Evolutionary conservation across 2,329 filamentous ascomycete species (phyloP).

Genomic region (Alternaria dauci): DNA sequence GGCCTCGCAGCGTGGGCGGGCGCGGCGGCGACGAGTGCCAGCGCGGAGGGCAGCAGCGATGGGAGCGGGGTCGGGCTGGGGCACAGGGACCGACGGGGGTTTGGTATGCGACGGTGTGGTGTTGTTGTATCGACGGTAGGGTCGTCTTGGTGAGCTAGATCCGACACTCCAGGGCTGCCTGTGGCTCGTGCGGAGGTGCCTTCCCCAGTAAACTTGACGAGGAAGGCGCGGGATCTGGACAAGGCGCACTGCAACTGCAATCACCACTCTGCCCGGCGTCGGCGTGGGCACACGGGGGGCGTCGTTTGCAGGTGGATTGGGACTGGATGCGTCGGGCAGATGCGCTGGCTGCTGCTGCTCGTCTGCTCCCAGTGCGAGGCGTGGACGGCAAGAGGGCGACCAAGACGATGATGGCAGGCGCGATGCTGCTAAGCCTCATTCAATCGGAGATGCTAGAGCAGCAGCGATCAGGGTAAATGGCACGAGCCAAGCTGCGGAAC

Average conservation of each 20-base stretch:
- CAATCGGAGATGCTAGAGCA: conserved; percentile 9
- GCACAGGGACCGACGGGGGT: conserved; percentile 6
- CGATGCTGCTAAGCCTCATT: conserved; percentile 21
- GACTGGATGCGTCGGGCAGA: neutral
- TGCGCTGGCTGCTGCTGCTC: neutral
- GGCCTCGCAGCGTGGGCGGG: conserved; percentile 21
- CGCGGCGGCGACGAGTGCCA: conserved; percentile 18
- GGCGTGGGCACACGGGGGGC: neutral
- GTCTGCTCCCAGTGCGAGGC: neutral
- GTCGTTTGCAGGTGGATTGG: neutral
- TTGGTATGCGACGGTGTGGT: conserved; percentile 15
- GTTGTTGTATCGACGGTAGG: conserved; percentile 21
- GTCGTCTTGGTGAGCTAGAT: conserved; percentile 18
- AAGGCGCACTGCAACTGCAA: conserved; percentile 1
- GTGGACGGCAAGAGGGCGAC: neutral
- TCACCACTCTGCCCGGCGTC: conserved; percentile 2
- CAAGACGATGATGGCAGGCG: conserved; percentile 5
- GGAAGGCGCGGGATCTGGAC: conserved; percentile 20
- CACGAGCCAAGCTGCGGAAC: conserved; percentile 15
- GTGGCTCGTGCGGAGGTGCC: conserved; percentile 18
- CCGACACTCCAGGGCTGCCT: conserved; percentile 16
- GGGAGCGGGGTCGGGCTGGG: conserved; percentile 11
- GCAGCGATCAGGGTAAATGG: conserved; percentile 19
- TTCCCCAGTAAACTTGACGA: conserved; percentile 20
- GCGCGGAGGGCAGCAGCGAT: conserved; percentile 18